Evolutionary conservation across 495 filamentous ascomycete genomes (phyloP).

Genomic region (Aspergillus funiculosus): DNA sequence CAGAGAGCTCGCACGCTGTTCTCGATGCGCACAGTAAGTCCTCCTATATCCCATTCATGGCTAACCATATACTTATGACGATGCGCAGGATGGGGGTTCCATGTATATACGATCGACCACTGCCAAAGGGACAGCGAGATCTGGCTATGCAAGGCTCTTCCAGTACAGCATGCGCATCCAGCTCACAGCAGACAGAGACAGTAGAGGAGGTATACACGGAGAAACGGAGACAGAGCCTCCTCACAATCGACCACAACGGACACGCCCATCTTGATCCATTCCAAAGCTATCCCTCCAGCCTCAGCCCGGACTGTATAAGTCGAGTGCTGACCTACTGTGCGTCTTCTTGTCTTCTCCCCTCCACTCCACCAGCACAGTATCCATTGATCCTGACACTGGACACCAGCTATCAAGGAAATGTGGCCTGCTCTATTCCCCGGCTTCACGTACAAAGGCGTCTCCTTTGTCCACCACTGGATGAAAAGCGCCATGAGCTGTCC

Average conservation of each 20-base stretch:
- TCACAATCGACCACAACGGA: slow-evolving; percentile 1
- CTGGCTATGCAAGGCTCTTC: neutral
- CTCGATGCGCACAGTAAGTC: slow-evolving; percentile 1
- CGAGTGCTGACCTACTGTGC: neutral
- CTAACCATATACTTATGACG: neutral
- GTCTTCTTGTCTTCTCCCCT: neutral
- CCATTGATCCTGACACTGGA: neutral
- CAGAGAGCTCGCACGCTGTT: neutral
- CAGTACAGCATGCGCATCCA: neutral
- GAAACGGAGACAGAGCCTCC: neutral
- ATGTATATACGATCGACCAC: neutral
- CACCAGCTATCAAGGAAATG: neutral
- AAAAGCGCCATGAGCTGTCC: slow-evolving; percentile 1
- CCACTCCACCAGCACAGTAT: neutral
- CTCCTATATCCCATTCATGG: neutral
- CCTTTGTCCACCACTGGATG: slow-evolving; percentile 3
- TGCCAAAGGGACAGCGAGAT: neutral
- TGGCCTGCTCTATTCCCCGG: slow-evolving; percentile 3
- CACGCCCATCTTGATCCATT: slow-evolving; percentile 1
- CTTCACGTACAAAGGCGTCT: neutral
- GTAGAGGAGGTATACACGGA: neutral
- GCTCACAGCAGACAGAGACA: neutral
- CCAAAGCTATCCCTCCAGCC: neutral
- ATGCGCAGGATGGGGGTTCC: neutral
- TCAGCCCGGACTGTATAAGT: neutral